These are phyloP conservation scores for baker's yeast (Saccharomyces cerevisiae) DNA, from an alignment of 805 yeast genomes.

Conservation along the genomic window DNA sequence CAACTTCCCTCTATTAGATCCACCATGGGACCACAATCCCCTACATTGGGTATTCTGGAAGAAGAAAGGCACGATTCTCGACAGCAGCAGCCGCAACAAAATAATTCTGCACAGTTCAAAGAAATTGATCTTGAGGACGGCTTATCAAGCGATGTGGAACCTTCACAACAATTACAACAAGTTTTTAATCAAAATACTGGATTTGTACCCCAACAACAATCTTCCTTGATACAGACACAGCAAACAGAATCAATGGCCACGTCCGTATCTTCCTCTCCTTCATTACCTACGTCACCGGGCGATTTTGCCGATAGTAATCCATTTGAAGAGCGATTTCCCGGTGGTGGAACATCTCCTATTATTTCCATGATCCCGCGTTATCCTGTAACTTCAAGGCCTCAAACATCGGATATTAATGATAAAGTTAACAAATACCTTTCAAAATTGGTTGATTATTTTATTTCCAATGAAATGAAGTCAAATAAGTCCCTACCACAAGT, in stretches of 20 bases:
- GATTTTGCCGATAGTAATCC: constrained; percentile 26
- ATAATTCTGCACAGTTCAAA: constrained; percentile 17
- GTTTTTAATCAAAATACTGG: constrained; percentile 1
- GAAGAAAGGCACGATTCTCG: constrained; percentile 3
- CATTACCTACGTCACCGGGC: constrained; percentile 29
- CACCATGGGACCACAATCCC: constrained; percentile 3
- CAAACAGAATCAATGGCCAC: constrained; percentile 3
- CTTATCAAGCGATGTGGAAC: constrained; percentile 32
- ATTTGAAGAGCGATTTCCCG: constrained; percentile 24
- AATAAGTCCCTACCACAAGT: constrained; percentile 23
- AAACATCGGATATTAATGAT: constrained; percentile 26
- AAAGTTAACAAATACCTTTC: constrained; percentile 28
- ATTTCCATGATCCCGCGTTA: constrained; percentile 26
- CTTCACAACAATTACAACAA: constrained; percentile 5
- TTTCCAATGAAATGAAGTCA: constrained; percentile 26
- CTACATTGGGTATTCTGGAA: neutral
- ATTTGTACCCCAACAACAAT: constrained; percentile 1
- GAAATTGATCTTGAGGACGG: constrained; percentile 32
- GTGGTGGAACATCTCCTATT: constrained; percentile 28
- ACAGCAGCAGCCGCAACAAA: constrained; percentile 2
- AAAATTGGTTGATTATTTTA: constrained; percentile 27
- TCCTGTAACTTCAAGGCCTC: constrained; percentile 17
- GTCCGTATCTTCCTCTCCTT: constrained; percentile 25
- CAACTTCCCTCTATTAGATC: constrained; percentile 18
- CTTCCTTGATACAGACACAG: neutral